Conservation (phyloP, 2,329 filamentous ascomycete species). For the Penicillium palitans region DNA sequence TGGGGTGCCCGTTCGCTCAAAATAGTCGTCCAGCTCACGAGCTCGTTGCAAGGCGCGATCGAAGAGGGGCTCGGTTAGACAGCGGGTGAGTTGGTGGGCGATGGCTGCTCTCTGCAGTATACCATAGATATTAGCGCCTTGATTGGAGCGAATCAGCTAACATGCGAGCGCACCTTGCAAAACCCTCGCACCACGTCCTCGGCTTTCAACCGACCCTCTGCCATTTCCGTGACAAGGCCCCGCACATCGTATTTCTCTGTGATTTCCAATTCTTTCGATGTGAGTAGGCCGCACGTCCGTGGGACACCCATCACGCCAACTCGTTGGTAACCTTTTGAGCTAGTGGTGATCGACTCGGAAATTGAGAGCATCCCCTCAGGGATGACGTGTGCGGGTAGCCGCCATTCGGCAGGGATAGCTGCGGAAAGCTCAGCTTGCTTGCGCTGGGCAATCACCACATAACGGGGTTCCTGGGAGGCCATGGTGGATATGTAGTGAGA, state of each 20-base stretch:
- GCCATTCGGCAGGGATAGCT: constrained; percentile 45
- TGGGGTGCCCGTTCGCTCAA: constrained; percentile 41
- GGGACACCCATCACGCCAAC: constrained; percentile 52
- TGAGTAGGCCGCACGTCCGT: constrained; percentile 54
- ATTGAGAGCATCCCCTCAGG: constrained; percentile 38
- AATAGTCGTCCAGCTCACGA: constrained; percentile 49
- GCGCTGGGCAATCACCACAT: constrained; percentile 37
- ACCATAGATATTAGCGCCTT: background rate
- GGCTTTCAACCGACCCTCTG: constrained; percentile 36
- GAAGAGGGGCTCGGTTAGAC: constrained; percentile 57
- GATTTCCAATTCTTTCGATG: constrained; percentile 53
- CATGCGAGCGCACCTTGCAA: constrained; percentile 44
- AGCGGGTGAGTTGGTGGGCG: constrained; percentile 47
- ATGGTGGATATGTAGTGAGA: constrained; percentile 12
- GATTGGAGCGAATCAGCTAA: background rate
- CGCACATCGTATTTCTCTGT: constrained; percentile 55
- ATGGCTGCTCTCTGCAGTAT: constrained; percentile 38
- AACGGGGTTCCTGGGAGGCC: constrained; percentile 22
- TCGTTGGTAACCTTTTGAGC: constrained; percentile 31
- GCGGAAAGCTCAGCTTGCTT: constrained; percentile 42
- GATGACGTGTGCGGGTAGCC: constrained; percentile 34
- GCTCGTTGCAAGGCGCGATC: constrained; percentile 52
- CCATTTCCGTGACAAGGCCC: constrained; percentile 39
- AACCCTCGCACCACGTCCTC: constrained; percentile 55
- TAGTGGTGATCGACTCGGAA: constrained; percentile 38